phyloP scores from a whole-genome alignment of 1,284 basidiomycete species.

The Sphagnurus paluster region DNA sequence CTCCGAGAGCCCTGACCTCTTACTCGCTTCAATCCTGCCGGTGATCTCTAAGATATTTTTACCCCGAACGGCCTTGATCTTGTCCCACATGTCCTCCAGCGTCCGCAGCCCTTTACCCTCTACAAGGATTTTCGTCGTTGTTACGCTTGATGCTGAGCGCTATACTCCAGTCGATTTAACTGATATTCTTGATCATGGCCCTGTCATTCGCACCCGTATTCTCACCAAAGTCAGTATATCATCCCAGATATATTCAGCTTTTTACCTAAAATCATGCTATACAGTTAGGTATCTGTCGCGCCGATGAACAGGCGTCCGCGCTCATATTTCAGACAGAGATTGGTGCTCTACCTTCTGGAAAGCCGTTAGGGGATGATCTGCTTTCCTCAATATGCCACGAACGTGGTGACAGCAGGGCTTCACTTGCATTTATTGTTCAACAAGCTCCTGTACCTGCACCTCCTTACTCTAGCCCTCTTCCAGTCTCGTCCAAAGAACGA shows the following conservation, averaged over 20 bases:
- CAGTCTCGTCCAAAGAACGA: slow-evolving; percentile 1
- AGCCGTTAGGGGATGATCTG: slow-evolving; percentile 15
- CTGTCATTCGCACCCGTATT: slow-evolving; percentile 19
- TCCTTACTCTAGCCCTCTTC: too few species aligned
- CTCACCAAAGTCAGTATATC: slow-evolving; percentile 16
- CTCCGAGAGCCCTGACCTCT: too few species aligned
- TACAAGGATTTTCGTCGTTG: slow-evolving; percentile 16
- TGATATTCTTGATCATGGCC: slow-evolving; percentile 18
- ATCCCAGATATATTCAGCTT: background rate
- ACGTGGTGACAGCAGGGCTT: slow-evolving; percentile 19
- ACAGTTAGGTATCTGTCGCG: slow-evolving; percentile 18
- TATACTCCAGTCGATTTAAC: slow-evolving; percentile 21
- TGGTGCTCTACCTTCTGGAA: slow-evolving; percentile 18
- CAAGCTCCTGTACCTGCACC: too few species aligned
- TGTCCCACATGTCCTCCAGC: background rate
- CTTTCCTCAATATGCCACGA: slow-evolving; percentile 17
- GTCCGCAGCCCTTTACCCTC: slow-evolving; percentile 8
- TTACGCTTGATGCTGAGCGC: slow-evolving; percentile 20
- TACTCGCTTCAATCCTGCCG: slow-evolving; percentile 1
- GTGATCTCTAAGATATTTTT: background rate
- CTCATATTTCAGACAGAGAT: slow-evolving; percentile 23
- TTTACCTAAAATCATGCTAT: background rate
- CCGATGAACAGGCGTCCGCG: slow-evolving; percentile 14
- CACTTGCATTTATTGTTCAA: slow-evolving; percentile 20
- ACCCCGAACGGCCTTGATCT: background rate